Conservation (phyloP, 2,329 filamentous ascomycete species). For the Diaporthe citri region DNA sequence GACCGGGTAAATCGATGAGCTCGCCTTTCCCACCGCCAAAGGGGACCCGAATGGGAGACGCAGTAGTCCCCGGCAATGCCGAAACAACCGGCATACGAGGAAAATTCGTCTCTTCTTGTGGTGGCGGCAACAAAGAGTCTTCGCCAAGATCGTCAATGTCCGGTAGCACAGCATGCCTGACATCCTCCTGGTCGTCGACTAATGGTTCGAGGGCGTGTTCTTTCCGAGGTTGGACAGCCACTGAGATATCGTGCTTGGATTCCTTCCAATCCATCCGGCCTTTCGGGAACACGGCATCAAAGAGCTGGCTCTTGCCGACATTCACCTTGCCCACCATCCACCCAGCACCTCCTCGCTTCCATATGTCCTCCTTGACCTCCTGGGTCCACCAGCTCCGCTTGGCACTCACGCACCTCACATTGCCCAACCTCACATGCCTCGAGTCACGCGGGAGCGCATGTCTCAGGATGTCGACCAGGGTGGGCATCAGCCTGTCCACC, state of each 20-base stretch:
- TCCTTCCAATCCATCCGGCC: constrained; percentile 63
- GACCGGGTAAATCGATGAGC: constrained; percentile 90
- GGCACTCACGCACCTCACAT: constrained; percentile 87
- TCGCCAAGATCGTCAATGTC: constrained; percentile 51
- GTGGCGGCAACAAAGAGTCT: constrained; percentile 78
- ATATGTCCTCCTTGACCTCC: constrained; percentile 87
- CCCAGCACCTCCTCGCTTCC: constrained; percentile 83
- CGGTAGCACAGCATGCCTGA: constrained; percentile 21
- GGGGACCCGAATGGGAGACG: constrained; percentile 91
- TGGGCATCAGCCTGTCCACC: constrained; percentile 89
- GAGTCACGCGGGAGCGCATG: constrained; percentile 78
- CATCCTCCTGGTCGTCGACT: constrained; percentile 41
- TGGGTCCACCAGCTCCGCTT: constrained; percentile 92
- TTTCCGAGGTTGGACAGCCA: constrained; percentile 47
- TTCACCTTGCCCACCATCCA: constrained; percentile 99
- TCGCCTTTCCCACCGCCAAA: constrained; percentile 91
- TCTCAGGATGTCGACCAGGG: constrained; percentile 81
- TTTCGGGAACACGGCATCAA: constrained; percentile 89
- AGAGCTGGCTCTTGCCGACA: constrained; percentile 94
- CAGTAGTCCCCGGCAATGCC: constrained; percentile 90
- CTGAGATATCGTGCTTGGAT: constrained; percentile 53
- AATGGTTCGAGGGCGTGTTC: constrained; percentile 41
- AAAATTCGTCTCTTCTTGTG: constrained; percentile 78
- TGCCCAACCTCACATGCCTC: constrained; percentile 83
- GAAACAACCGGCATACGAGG: constrained; percentile 90